Base-by-base conservation (phyloP, 129 eudicot genomes). In the Logfia minima region DNA sequence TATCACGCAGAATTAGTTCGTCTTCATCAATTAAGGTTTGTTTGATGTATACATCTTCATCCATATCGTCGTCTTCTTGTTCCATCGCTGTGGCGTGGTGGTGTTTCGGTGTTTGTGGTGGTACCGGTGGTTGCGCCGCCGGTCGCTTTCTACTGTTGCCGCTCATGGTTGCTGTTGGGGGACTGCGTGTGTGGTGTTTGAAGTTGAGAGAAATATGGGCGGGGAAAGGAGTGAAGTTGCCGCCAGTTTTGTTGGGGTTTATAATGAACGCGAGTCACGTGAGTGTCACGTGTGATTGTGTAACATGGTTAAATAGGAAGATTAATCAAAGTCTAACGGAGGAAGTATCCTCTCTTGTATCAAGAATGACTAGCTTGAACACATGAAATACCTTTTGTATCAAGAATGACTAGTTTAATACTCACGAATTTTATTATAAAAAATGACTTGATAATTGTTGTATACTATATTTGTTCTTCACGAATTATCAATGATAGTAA, bases 21-120 rank as follows among this genome's bases (percentile, higher is more conserved):
- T 91, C 96, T 34, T 90, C 92, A 68, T 87, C 93, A 31, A 85
- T 75, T 67, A 89, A 85, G 83, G 83, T 83, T 82, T 94, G 89
- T 61, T 94, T 90, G 14, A 87, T 80, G 81, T 87, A 94, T 0
- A 94, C 85, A 52, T 94, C 99, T 79, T 89, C 99, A 51, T 94
- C 99, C 63, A 93, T 58, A 43, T 94, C 92, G 14, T 93, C 98
- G 29, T 87, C 93, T 17, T 89, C 99, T 7, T 45, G 53, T 45
- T 9, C 39, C 81, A 72, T 58, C 26, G 78, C 23, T 4, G 80
- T 79, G 23, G 69, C 22, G 23, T 84, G 88, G 19, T 91, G 89
- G 48, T 91, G 90, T 74, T 68, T 77, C 23, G 82, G 83, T 63
- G 76, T 85, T 51, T 67, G 83, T 41, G 83, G 74, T 5, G 88